A percentile compares a stretch with the other conserved stretches of the same genome.
Evolutionary conservation across 192 early-diverging fungal species (phyloP).

Genomic region (Spizellomyces punctatus): DNA sequence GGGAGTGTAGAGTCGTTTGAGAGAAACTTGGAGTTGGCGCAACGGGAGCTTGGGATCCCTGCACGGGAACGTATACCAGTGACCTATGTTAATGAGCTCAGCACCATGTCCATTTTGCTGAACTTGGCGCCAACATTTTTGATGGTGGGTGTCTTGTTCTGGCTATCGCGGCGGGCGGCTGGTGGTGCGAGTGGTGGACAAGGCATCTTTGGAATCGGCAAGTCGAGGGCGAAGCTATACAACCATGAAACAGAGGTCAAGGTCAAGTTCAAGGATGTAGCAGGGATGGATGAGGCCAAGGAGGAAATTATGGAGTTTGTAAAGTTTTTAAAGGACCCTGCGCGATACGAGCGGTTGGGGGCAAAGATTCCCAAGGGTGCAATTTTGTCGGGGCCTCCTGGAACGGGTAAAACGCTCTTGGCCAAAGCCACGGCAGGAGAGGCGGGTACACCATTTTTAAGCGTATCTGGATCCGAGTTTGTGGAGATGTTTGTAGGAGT

Average conservation of each 20-base stretch:
- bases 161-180: slow-evolving; percentile 79
- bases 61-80: slow-evolving; percentile 89
- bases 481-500: slow-evolving; percentile 99
- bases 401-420: slow-evolving; percentile 97
- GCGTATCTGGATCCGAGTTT: slow-evolving; percentile 99
- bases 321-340: slow-evolving; percentile 96
- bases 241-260: slow-evolving; percentile 96
- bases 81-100: slow-evolving; percentile 83
- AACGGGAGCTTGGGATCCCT: slow-evolving; percentile 89
- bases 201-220: slow-evolving; percentile 96
- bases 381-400: slow-evolving; percentile 89
- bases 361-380: slow-evolving; percentile 99
- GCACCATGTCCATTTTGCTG: slow-evolving; percentile 69
- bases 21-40: slow-evolving; percentile 83
- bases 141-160: slow-evolving; percentile 85
- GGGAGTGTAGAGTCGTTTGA: slow-evolving; percentile 96
- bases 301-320: slow-evolving; percentile 99
- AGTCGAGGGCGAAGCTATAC: slow-evolving; percentile 93
- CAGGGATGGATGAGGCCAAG: slow-evolving; percentile 99
- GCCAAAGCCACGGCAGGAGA: slow-evolving; percentile 99
- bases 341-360: slow-evolving; percentile 86
- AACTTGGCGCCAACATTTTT: slow-evolving; percentile 93
- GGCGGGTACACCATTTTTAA: slow-evolving; percentile 95
- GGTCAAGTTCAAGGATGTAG: slow-evolving; percentile 99
- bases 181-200: slow-evolving; percentile 61